Base-by-base conservation (phyloP, 129 eudicot species). In the Artemisia annua region DNA sequence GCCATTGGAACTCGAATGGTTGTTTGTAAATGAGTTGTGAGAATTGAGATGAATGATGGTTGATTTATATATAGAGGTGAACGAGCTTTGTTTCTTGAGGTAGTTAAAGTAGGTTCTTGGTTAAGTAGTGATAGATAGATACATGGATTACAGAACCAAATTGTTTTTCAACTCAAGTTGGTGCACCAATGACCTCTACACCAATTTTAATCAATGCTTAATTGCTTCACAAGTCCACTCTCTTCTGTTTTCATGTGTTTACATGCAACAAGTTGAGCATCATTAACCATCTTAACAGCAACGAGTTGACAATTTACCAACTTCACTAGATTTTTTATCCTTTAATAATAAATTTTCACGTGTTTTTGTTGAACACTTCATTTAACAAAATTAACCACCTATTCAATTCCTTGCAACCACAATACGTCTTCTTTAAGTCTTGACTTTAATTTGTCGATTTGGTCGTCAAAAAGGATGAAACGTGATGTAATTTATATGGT, bases 101-200 rank as follows among this genome's bases (percentile, higher is more conserved):
- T 91, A 72, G 95, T 88, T 89, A 67, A 82, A 84, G 88, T 91
- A 86, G 95, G 92, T 91, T 83, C 72, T 79, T 63, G 50, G 43
- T 58, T 58, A 19, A 20, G 60, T 16, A 17, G 28, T 55, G 63
- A 28, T 55, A 55, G 64, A 70, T 55, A 60, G 62, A 62, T 70
- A 75, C 12, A 8, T 18, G 70, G 75, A 24, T 61, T 72, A 71
- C 56, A 28, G 67, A 63, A 68, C 52, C 69, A 67, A 55, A 75
- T 74, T 58, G 84, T 20, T 74, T 63, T 84, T 86, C 81, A 82
- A 86, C 80, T 9, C 53, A 74, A 80, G 94, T 90, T 85, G 97
- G 84, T 90, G 91, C 87, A 90, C 85, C 96, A 87, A 87, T 87
- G 69, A 84, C 78, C 72, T 35, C 44, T 72, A 75, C 77, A 70